Conservation (phyloP, 208 protist species). For the Trypanosoma platydactyli region DNA sequence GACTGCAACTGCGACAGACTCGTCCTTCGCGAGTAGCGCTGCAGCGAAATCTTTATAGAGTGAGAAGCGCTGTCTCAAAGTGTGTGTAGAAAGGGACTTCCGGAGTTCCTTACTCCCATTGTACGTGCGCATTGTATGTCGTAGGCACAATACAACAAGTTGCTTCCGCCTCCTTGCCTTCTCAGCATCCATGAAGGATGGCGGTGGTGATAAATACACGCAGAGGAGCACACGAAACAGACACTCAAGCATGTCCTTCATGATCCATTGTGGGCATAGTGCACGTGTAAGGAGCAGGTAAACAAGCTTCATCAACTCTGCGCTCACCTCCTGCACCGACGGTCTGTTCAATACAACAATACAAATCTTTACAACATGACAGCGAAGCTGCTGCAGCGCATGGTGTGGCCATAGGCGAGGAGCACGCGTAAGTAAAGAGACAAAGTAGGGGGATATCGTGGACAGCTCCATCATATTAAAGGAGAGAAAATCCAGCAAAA, state of each 20-base stretch:
- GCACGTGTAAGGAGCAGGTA: conserved; percentile 54
- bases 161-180: conserved; percentile 45
- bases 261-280: conserved; percentile 53
- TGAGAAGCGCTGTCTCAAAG: conserved; percentile 72
- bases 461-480: conserved; percentile 81
- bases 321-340: conserved; percentile 48
- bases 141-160: conserved; percentile 59
- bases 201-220: conserved; percentile 60
- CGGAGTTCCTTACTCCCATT: conserved; percentile 59
- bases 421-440: conserved; percentile 47
- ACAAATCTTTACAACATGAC: conserved; percentile 71
- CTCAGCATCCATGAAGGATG: conserved; percentile 56
- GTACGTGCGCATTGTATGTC: conserved; percentile 64
- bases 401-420: conserved; percentile 54
- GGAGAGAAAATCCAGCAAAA: conserved; percentile 79
- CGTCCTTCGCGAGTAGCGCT: conserved; percentile 40
- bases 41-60: conserved; percentile 71
- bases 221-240: conserved; percentile 67
- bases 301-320: conserved; percentile 55
- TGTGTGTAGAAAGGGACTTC: conserved; percentile 65
- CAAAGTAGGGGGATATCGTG: conserved; percentile 55
- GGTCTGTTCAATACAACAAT: conserved; percentile 74
- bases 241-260: conserved; percentile 74
- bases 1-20: conserved; percentile 30
- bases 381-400: conserved; percentile 61